These are phyloP conservation scores for Laburnicola sp. DNA, from an alignment of 2,329 filamentous ascomycete species.

Conservation along the genomic window DNA sequence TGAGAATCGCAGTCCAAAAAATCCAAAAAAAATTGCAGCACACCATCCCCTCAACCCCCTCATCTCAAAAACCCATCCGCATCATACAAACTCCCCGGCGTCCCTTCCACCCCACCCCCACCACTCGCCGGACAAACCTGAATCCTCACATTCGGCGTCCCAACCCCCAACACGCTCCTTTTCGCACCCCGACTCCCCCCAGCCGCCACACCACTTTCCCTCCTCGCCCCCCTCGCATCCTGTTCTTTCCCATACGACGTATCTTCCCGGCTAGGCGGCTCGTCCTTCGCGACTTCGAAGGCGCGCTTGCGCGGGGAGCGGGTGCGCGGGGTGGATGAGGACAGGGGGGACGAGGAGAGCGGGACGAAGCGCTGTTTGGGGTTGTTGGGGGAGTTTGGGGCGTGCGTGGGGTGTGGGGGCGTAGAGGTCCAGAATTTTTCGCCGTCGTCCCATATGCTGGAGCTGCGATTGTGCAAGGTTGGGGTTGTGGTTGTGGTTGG, in stretches of 20 bases:
- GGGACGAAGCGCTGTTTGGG: constrained; percentile 15
- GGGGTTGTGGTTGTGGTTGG: background rate
- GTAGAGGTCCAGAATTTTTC: constrained; percentile 35
- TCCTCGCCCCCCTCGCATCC: background rate
- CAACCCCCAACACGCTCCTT: constrained; percentile 21
- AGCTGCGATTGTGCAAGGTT: constrained; percentile 18
- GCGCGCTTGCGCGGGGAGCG: constrained; percentile 17
- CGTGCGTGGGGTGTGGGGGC: constrained; percentile 15
- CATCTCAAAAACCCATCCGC: constrained; percentile 34
- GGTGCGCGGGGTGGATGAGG: constrained; percentile 2
- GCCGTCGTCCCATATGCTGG: constrained; percentile 39
- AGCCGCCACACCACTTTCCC: background rate
- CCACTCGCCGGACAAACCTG: constrained; percentile 25
- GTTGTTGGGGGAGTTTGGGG: constrained; percentile 20
- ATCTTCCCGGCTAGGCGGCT: constrained; percentile 8
- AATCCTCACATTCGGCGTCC: constrained; percentile 33
- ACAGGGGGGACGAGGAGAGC: constrained; percentile 17
- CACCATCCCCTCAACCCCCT: background rate
- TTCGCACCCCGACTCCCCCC: constrained; percentile 18
- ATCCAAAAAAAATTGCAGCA: too few relatives aligned
- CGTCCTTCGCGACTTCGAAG: constrained; percentile 30
- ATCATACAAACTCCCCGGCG: constrained; percentile 42
- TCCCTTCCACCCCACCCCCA: constrained; percentile 18
- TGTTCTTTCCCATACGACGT: background rate
- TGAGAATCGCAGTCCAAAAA: too few relatives aligned